These are phyloP conservation scores for Eragrostis tef DNA, from an alignment of 202 grass and related monocot genomes.

Conservation along the genomic window DNA sequence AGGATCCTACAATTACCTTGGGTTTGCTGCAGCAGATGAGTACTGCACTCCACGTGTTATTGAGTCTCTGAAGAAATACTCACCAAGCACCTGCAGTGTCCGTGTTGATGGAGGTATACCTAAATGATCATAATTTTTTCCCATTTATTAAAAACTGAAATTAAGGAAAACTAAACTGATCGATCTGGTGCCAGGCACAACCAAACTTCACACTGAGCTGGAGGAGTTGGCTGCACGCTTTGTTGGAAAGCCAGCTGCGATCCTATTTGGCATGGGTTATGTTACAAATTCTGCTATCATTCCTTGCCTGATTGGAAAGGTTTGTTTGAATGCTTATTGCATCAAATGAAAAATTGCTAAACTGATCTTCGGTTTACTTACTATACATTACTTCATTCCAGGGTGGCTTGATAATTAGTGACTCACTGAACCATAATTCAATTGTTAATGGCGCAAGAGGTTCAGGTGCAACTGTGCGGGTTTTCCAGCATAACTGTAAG, in stretches of 20 bases:
- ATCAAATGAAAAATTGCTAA: neutral
- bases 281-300: conserved; percentile 78
- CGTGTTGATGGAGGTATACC: conserved; percentile 64
- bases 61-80: conserved; percentile 71
- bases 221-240: conserved; percentile 73
- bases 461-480: conserved; percentile 61
- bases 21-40: conserved; percentile 88
- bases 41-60: conserved; percentile 77
- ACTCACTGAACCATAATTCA: conserved; percentile 81
- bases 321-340: conserved; percentile 39
- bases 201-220: conserved; percentile 68
- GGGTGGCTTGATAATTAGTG: conserved; percentile 82
- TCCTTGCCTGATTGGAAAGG: conserved; percentile 76
- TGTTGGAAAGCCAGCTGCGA: conserved; percentile 75
- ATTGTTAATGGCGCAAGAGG: conserved; percentile 78
- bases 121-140: conserved; percentile 24
- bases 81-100: conserved; percentile 69
- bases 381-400: conserved; percentile 27
- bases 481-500: conserved; percentile 86
- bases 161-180: neutral
- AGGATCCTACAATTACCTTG: conserved; percentile 87
- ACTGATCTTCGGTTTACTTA: neutral
- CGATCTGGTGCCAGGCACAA: conserved; percentile 56
- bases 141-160: neutral
- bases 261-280: conserved; percentile 88